Conservation (phyloP, 2,329 filamentous ascomycete species). For the Stemphylium beticola region DNA sequence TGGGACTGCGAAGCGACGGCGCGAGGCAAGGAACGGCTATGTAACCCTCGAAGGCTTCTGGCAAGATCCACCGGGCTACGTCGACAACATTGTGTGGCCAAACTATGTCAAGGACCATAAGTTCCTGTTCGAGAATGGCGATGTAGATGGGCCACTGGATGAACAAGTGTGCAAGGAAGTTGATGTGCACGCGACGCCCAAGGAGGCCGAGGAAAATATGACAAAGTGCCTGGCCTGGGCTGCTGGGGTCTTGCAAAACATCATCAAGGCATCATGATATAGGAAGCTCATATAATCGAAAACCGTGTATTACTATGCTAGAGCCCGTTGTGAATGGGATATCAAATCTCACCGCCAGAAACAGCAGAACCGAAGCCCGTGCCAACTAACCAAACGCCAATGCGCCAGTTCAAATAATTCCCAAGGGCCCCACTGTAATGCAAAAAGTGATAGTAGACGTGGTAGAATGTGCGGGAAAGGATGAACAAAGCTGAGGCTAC, state of each 20-base stretch:
- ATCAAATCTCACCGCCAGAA: not conserved
- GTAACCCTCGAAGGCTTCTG: conserved; percentile 87
- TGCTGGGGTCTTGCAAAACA: conserved; percentile 28
- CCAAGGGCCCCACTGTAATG: conserved; percentile 12
- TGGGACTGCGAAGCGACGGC: conserved; percentile 65
- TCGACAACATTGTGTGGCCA: conserved; percentile 94
- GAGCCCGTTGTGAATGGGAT: not conserved
- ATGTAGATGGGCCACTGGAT: conserved; percentile 67
- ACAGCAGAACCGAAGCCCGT: not conserved
- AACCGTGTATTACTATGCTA: conserved; percentile 11
- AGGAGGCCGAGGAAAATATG: conserved; percentile 45
- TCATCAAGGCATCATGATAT: conserved; percentile 21
- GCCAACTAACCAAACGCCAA: conserved; percentile 12
- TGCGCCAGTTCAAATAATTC: conserved; percentile 17
- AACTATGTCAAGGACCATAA: conserved; percentile 84
- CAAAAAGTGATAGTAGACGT: conserved; percentile 24
- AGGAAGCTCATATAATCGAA: not conserved
- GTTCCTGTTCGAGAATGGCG: conserved; percentile 75
- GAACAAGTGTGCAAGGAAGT: conserved; percentile 44
- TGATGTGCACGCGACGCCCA: conserved; percentile 49
- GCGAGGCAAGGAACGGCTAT: conserved; percentile 75
- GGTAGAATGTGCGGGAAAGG: not conserved
- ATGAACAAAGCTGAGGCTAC: not conserved
- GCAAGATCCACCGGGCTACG: conserved; percentile 92
- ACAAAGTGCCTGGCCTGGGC: conserved; percentile 41